Percentiles rank a stretch among this genome's conserved stretches.
phyloP scores from a whole-genome alignment of 2,329 filamentous ascomycete species.

The Cytospora chrysosperma region DNA sequence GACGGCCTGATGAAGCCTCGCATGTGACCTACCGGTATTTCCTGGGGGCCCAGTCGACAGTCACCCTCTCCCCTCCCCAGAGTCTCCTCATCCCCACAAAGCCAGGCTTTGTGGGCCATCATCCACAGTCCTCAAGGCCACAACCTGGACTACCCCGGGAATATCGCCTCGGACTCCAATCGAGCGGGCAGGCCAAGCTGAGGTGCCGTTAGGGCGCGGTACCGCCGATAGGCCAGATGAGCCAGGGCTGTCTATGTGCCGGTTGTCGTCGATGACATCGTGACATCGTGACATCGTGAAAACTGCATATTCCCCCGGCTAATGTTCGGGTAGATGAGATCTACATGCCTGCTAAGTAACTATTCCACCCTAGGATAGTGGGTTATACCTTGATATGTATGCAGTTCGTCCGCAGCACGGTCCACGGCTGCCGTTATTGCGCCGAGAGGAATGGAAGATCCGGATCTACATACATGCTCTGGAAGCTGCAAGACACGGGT shows the following conservation, averaged over 20 bases:
- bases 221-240: neutral
- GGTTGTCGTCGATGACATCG: neutral
- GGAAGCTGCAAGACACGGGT: neutral
- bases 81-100: constrained; percentile 4
- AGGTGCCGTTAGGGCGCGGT: neutral
- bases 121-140: neutral
- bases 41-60: constrained; percentile 11
- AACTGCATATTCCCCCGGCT: neutral
- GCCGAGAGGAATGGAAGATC: neutral
- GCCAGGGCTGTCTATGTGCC: too few species aligned
- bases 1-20: neutral
- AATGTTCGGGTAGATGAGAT: neutral
- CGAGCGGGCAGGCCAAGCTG: neutral
- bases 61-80: constrained; percentile 13
- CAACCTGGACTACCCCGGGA: neutral
- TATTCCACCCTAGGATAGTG: too few species aligned
- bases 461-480: neutral
- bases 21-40: neutral
- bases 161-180: neutral
- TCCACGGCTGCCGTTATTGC: neutral
- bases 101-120: neutral
- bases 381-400: too few species aligned
- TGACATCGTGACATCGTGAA: neutral
- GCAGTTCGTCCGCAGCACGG: neutral
- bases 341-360: too few species aligned